Evolutionary conservation across 2,329 filamentous ascomycete species (phyloP).

Genomic region (Aspergillus transmontanensis): DNA sequence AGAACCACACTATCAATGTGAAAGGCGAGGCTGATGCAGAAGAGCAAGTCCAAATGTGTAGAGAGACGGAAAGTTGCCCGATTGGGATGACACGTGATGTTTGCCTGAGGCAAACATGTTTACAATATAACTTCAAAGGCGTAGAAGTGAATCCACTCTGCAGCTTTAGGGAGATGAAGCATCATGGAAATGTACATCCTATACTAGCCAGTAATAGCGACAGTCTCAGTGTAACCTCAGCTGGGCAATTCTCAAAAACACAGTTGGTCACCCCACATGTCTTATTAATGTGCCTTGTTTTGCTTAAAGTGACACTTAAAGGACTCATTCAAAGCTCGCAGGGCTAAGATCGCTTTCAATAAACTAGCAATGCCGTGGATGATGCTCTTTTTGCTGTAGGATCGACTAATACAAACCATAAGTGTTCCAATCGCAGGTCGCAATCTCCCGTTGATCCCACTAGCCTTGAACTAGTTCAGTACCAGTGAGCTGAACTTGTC

Average conservation of each 20-base stretch:
- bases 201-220: not conserved
- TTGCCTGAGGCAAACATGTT: slow-evolving; percentile 6
- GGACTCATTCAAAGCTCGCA: not conserved
- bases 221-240: not conserved
- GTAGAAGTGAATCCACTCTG: too few species aligned
- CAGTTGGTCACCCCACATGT: not conserved
- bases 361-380: not conserved
- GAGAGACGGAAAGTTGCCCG: slow-evolving; percentile 2
- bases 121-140: not conserved
- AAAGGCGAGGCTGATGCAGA: not conserved
- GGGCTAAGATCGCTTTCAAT: not conserved
- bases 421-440: not conserved
- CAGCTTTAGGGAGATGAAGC: not conserved
- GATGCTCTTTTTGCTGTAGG: not conserved
- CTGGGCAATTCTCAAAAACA: not conserved
- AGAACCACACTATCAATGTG: not conserved
- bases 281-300: not conserved
- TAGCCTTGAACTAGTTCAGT: not conserved
- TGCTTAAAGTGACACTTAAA: not conserved
- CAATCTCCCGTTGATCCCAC: not conserved
- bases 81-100: slow-evolving; percentile 8
- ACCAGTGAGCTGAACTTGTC: not conserved
- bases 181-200: not conserved
- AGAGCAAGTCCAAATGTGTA: not conserved
- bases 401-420: not conserved